phyloP scores from a whole-genome alignment of 108 stramenopile species.

The Nitzschia putrida region DNA sequence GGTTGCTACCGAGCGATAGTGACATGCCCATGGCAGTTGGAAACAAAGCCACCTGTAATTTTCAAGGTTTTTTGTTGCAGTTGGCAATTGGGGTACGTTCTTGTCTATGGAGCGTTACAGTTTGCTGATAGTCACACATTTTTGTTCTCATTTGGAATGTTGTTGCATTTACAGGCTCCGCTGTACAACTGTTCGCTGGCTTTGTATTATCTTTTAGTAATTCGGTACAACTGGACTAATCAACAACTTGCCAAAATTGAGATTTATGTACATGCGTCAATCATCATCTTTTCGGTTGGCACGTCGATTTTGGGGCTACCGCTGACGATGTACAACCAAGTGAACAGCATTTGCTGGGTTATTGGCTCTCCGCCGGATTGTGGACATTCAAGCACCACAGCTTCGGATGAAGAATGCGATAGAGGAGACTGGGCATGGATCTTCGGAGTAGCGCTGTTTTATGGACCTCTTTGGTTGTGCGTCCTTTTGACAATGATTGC shows the following conservation, averaged over 20 bases:
- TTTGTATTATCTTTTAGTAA: constrained; percentile 45
- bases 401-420: constrained; percentile 28
- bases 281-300: constrained; percentile 28
- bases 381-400: constrained; percentile 16
- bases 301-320: constrained; percentile 30
- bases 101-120: background rate
- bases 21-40: constrained; percentile 15
- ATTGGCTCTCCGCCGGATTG: constrained; percentile 35
- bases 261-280: constrained; percentile 19
- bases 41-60: constrained; percentile 41
- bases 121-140: background rate
- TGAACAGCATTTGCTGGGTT: constrained; percentile 36
- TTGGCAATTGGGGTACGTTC: constrained; percentile 33
- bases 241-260: constrained; percentile 22
- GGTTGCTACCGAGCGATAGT: constrained; percentile 25
- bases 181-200: constrained; percentile 45
- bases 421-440: constrained; percentile 41
- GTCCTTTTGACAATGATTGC: constrained; percentile 19
- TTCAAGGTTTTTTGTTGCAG: constrained; percentile 60
- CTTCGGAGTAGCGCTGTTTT: constrained; percentile 37
- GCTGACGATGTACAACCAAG: constrained; percentile 36
- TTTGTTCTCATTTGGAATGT: background rate
- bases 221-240: constrained; percentile 45
- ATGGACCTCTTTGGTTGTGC: constrained; percentile 44
- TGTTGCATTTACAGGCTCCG: constrained; percentile 10